Evolutionary conservation across 192 early-diverging fungal species (phyloP), one percentile per base, ranked within the genome.

Genomic region (Funneliformis geosporum): DNA sequence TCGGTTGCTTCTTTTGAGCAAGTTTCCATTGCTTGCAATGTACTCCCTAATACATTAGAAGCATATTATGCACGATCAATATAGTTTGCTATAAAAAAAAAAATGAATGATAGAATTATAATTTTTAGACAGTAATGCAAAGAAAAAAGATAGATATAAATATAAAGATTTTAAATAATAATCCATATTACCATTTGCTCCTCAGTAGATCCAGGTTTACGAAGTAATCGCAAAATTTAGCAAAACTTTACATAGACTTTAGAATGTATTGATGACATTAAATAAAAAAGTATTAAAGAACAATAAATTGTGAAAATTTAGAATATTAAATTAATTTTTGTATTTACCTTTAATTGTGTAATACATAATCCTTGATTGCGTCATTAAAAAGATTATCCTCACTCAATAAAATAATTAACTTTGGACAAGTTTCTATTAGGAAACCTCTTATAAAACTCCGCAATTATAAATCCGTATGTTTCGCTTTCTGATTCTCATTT

Each of bases 1-100:
- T 95, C 89, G 12, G 86, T 83, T 2, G 90, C 93, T 23, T 84
- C 80, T n/a, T 46, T 60, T 16, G 85, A 84, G 0, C 90, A 91
- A 14, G 83, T 72, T 7, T 81, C 60, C 87, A 94, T 93, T 0
- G 89, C 87, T 8, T 73, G 60, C 18, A 94, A 84, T 1, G 88
- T 82, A 39, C 85, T 83, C 12, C 83, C 78, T 16, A 92, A 75
- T 18, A 91, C 84, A 21, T 68, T 46, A 0, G 79, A 66, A 0
- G 84, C 81, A 67, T 85, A 79, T 7, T n/a, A 9, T 0, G 33
- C 40, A 23, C 14, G 33, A 69, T 69, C 67, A 69, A 43, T n/a
- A 55, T 21, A 43, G 40, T 43, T 21, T 21, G 21, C 67, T 69
- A 68, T 40, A 3, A 18, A 69, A 6, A 12, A 21, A n/a, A 68